phyloP scores from a whole-genome alignment of 2,329 filamentous ascomycete species.

The Pseudogymnoascus sp. region DNA sequence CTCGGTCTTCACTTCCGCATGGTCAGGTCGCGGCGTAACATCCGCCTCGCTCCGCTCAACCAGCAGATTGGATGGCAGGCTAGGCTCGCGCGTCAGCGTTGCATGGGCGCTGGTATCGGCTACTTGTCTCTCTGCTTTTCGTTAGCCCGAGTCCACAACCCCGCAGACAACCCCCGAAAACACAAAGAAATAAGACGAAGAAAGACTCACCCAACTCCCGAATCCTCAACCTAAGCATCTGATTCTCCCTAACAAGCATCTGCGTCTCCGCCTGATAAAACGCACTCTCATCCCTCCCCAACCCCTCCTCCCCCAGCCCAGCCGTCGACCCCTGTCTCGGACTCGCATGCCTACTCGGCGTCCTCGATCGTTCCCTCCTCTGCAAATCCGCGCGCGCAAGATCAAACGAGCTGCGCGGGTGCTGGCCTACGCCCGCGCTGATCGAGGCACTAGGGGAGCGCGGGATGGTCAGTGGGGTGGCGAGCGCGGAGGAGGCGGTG shows the following conservation, averaged over 20 bases:
- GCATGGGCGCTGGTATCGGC: constrained; percentile 23
- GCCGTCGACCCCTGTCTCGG: constrained; percentile 51
- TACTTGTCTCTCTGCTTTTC: constrained; percentile 11
- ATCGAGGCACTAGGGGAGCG: constrained; percentile 36
- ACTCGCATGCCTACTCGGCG: constrained; percentile 47
- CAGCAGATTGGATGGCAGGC: constrained; percentile 23
- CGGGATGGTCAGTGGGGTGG: constrained; percentile 32
- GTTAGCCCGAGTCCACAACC: neutral
- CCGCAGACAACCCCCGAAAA: too few relatives aligned
- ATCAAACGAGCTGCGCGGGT: constrained; percentile 51
- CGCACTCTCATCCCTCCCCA: constrained; percentile 56
- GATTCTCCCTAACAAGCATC: constrained; percentile 68
- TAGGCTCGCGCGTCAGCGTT: constrained; percentile 25
- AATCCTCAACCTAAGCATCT: constrained; percentile 70
- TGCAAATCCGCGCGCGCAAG: constrained; percentile 46
- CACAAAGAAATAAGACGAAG: too few relatives aligned
- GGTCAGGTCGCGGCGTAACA: neutral
- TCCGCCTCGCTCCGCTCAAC: neutral
- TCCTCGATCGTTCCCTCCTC: constrained; percentile 42
- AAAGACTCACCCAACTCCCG: constrained; percentile 55
- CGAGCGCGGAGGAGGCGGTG: constrained; percentile 34
- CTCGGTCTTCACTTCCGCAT: neutral
- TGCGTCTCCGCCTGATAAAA: constrained; percentile 80
- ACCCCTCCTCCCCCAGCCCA: constrained; percentile 43
- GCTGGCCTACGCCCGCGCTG: constrained; percentile 12